Evolutionary conservation across 2,329 filamentous ascomycete genomes (phyloP).

Genomic region (Curvularia lunata): DNA sequence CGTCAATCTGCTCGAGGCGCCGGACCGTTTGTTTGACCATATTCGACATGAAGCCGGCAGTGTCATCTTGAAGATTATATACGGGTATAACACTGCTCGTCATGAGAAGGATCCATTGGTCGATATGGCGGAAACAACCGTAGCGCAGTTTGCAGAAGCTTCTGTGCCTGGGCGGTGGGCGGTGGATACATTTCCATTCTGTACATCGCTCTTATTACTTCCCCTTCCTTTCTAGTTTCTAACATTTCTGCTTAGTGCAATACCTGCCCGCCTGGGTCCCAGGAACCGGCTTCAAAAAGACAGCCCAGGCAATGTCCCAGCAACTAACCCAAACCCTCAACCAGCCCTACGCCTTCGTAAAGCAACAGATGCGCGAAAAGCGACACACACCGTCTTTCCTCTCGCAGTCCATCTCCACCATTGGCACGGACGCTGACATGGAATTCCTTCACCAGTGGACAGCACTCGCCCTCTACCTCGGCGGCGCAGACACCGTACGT

Average conservation of each 20-base stretch:
- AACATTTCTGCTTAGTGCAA: constrained; percentile 29
- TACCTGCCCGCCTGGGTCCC: constrained; percentile 56
- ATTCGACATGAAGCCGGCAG: constrained; percentile 35
- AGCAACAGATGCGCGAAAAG: constrained; percentile 48
- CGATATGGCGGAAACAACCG: constrained; percentile 49
- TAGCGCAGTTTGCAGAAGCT: constrained; percentile 52
- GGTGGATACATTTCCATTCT: constrained; percentile 56
- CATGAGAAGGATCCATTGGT: constrained; percentile 53
- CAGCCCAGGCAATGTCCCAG: constrained; percentile 28
- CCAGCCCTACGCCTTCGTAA: constrained; percentile 54
- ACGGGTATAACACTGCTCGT: constrained; percentile 54
- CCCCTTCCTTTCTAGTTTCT: not conserved
- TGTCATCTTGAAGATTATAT: constrained; percentile 38
- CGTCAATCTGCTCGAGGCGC: constrained; percentile 27
- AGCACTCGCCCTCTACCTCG: constrained; percentile 52
- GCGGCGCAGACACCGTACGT: constrained; percentile 52
- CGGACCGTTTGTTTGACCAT: constrained; percentile 30
- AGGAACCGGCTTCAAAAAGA: constrained; percentile 43
- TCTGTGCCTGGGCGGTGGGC: constrained; percentile 53
- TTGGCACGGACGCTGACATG: constrained; percentile 36
- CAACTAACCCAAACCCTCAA: constrained; percentile 42
- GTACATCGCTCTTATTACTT: constrained; percentile 28
- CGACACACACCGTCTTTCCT: constrained; percentile 48
- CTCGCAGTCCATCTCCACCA: constrained; percentile 47
- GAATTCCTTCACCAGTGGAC: constrained; percentile 52